These are phyloP conservation scores for Colletotrichum neosansevieriae DNA, from an alignment of 2,329 filamentous ascomycete species.

Conservation along the genomic window DNA sequence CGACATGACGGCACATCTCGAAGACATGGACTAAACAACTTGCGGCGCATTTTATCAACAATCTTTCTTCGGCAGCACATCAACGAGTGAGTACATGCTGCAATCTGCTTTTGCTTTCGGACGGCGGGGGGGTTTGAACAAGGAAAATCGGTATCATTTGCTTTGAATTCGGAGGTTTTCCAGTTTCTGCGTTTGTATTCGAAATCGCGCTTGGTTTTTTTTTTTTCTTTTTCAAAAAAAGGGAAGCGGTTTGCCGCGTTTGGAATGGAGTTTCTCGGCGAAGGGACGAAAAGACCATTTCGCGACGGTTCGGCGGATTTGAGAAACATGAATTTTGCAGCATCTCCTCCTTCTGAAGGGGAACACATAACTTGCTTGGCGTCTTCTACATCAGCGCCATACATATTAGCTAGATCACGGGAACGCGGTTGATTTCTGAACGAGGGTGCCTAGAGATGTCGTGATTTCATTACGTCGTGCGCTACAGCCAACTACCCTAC, in stretches of 20 bases:
- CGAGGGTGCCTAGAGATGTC: constrained; percentile 10
- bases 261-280: neutral
- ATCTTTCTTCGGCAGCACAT: constrained; percentile 6
- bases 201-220: neutral
- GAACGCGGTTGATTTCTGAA: constrained; percentile 11
- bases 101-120: neutral
- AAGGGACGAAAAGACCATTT: neutral
- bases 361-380: constrained; percentile 21
- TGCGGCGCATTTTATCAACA: neutral
- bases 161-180: constrained; percentile 11
- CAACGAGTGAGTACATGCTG: neutral
- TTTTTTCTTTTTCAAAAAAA: neutral
- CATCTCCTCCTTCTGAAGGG: constrained; percentile 6
- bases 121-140: neutral
- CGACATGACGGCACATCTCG: constrained; percentile 23
- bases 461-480: constrained; percentile 42
- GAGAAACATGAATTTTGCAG: constrained; percentile 15
- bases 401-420: constrained; percentile 38
- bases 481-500: constrained; percentile 42
- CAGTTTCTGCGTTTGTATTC: constrained; percentile 16
- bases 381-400: neutral
- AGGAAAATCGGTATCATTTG: neutral
- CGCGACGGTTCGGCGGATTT: neutral
- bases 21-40: neutral
- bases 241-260: neutral